These are phyloP conservation scores for Coriolopsis trogii DNA, from an alignment of 1,284 basidiomycete genomes.

Conservation along the genomic window DNA sequence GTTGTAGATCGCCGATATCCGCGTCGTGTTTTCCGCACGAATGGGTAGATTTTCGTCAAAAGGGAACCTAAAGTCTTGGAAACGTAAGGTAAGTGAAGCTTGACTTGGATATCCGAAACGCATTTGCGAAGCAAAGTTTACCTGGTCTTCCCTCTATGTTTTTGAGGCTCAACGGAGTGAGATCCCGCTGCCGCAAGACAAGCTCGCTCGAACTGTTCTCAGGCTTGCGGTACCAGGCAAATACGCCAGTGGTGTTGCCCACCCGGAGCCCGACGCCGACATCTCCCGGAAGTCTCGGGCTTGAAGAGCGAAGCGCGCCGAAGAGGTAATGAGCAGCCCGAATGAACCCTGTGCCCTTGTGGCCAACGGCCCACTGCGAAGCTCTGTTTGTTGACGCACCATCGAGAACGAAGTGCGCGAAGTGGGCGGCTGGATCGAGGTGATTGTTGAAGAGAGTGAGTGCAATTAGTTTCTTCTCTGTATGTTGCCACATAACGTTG, in stretches of 20 bases:
- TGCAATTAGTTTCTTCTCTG: background rate
- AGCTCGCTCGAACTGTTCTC: background rate
- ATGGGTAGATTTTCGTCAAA: background rate
- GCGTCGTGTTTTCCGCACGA: background rate
- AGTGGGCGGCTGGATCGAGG: background rate
- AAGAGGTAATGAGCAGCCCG: constrained; percentile 3
- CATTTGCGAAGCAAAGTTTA: background rate
- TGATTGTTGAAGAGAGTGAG: constrained; percentile 20
- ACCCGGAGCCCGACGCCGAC: constrained; percentile 3
- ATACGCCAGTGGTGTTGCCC: background rate
- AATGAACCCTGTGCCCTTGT: constrained; percentile 3
- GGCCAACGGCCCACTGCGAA: background rate
- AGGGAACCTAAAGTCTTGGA: background rate
- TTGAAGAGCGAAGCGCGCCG: background rate
- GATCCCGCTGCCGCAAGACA: background rate
- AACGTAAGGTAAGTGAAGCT: background rate
- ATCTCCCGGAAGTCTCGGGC: no score
- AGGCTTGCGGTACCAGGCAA: background rate
- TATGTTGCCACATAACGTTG: constrained; percentile 15
- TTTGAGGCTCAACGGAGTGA: constrained; percentile 3
- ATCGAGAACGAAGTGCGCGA: constrained; percentile 2
- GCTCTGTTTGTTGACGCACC: background rate
- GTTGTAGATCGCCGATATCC: constrained; percentile 8
- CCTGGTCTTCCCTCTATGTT: background rate
- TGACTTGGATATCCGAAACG: background rate